These are phyloP conservation scores for Stenocarpella maydis DNA, from an alignment of 2,329 filamentous ascomycete species.

Conservation along the genomic window DNA sequence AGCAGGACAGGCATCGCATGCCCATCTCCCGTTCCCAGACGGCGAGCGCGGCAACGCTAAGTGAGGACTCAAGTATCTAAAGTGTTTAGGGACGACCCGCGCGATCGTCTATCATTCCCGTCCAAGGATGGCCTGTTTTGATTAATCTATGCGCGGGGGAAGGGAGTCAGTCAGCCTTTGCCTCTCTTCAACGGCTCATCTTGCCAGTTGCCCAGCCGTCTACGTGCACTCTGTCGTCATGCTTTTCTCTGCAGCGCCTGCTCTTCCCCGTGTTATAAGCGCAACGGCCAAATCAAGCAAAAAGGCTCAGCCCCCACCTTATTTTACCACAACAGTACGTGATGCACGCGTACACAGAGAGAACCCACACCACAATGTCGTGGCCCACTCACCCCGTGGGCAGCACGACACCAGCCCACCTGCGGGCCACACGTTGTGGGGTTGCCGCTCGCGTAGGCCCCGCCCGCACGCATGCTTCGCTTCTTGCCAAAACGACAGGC, in stretches of 20 bases:
- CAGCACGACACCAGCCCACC: constrained; percentile 9
- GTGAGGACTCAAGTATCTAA: no score
- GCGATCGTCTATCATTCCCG: constrained; percentile 30
- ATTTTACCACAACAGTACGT: constrained; percentile 2
- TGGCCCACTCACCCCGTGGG: constrained; percentile 24
- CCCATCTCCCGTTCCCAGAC: constrained; percentile 15
- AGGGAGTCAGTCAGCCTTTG: background rate
- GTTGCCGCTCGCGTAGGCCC: background rate
- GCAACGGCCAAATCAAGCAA: constrained; percentile 12
- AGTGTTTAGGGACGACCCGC: constrained; percentile 25
- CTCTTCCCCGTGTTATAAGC: background rate
- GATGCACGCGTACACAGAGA: background rate
- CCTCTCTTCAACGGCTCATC: constrained; percentile 31
- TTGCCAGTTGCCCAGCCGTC: constrained; percentile 23
- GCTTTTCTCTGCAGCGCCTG: background rate
- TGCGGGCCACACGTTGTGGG: constrained; percentile 19
- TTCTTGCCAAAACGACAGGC: background rate
- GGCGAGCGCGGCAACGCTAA: constrained; percentile 32
- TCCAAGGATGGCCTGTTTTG: constrained; percentile 34
- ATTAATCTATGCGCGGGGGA: background rate
- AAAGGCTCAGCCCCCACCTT: background rate
- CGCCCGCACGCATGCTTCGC: background rate
- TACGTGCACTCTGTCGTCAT: background rate
- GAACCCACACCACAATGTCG: background rate
- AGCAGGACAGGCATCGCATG: constrained; percentile 19